Percentiles rank a stretch among this genome's conserved stretches.
Evolutionary conservation across 345 rosid species (phyloP).

Genomic region (Eucalyptus regnans): DNA sequence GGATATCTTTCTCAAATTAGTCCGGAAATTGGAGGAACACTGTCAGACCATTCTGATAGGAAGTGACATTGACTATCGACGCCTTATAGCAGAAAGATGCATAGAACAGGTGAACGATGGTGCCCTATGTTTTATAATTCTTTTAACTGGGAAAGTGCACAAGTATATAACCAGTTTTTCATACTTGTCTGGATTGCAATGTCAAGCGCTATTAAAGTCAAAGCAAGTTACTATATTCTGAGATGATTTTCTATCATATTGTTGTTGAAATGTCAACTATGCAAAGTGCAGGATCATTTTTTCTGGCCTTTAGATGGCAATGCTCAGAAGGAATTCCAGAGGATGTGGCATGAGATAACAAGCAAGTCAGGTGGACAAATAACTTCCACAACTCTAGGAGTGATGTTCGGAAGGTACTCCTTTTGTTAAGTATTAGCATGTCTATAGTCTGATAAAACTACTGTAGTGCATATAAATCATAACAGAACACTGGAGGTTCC

Average conservation of each 20-base stretch:
- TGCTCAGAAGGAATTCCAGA: conserved; percentile 44
- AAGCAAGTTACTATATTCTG: neutral
- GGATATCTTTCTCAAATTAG: conserved; percentile 66
- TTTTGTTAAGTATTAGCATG: neutral
- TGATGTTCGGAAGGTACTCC: conserved; percentile 91
- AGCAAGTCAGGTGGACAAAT: conserved; percentile 44
- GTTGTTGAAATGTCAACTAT: conserved; percentile 8
- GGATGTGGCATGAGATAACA: conserved; percentile 56
- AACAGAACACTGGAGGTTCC: conserved; percentile 66
- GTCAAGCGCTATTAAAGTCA: neutral
- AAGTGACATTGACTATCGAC: conserved; percentile 83
- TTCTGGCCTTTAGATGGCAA: conserved; percentile 58
- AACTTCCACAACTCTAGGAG: conserved; percentile 46
- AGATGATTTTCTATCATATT: neutral
- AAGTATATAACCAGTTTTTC: neutral
- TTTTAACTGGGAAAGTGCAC: neutral
- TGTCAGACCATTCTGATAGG: conserved; percentile 70
- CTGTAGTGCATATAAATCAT: neutral
- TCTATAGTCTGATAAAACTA: neutral
- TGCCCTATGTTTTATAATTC: neutral
- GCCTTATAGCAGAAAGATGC: conserved; percentile 50
- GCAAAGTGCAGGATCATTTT: conserved; percentile 45
- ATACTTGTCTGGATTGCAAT: neutral
- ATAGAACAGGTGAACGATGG: conserved; percentile 26
- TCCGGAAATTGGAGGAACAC: conserved; percentile 56